Evolutionary conservation across 2,329 filamentous ascomycete species (phyloP).

Genomic region (Ophiostoma sp.): DNA sequence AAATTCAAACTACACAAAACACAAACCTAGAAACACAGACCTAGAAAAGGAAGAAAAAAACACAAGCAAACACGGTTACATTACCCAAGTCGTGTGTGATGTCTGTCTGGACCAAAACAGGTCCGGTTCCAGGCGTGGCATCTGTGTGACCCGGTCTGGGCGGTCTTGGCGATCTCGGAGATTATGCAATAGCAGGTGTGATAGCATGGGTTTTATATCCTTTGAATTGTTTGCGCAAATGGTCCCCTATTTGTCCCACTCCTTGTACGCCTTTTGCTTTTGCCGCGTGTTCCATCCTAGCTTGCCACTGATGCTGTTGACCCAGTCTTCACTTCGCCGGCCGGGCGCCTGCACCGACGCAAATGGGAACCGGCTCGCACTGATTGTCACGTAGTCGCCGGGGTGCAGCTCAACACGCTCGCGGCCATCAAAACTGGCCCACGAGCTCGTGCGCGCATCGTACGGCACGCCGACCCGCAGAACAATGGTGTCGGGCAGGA

Average conservation of each 20-base stretch:
- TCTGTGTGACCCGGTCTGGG: conserved; percentile 8
- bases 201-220: too few species aligned
- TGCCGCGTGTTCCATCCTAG: conserved; percentile 76
- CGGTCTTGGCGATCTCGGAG: conserved; percentile 11
- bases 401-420: conserved; percentile 75
- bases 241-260: conserved; percentile 38
- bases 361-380: conserved; percentile 70
- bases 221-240: background rate
- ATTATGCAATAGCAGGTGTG: background rate
- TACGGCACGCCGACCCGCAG: conserved; percentile 92
- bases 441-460: conserved; percentile 78
- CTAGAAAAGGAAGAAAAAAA: background rate
- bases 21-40: too few species aligned
- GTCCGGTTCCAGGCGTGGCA: background rate
- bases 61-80: background rate
- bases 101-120: background rate
- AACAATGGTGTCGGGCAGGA: conserved; percentile 92
- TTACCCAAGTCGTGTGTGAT: background rate
- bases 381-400: conserved; percentile 80
- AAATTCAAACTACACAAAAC: too few species aligned
- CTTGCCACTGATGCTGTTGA: conserved; percentile 73
- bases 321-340: conserved; percentile 68
- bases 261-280: conserved; percentile 61
- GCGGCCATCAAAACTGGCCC: conserved; percentile 96
- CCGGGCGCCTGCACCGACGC: conserved; percentile 68